Evolutionary conservation across 2,329 filamentous ascomycete species (phyloP).

Genomic region (Trichoderma sp.): DNA sequence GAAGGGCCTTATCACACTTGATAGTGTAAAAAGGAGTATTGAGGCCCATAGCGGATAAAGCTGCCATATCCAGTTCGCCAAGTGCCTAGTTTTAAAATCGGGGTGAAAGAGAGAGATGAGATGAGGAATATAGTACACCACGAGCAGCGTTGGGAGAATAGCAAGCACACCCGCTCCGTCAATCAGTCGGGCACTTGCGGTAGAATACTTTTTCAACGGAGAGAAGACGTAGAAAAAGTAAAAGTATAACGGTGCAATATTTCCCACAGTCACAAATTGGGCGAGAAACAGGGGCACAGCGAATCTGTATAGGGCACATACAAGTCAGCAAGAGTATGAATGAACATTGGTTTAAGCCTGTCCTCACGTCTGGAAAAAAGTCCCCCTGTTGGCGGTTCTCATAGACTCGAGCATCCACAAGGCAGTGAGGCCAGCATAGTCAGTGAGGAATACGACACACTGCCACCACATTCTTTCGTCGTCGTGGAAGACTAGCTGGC

Average conservation of each 20-base stretch:
- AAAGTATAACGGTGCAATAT: slow-evolving; percentile 26
- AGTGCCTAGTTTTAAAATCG: slow-evolving; percentile 26
- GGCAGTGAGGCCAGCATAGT: slow-evolving; percentile 29
- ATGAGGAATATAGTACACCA: slow-evolving; percentile 25
- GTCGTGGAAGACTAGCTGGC: slow-evolving; percentile 26
- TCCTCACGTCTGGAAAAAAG: slow-evolving; percentile 27
- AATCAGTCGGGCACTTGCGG: slow-evolving; percentile 16
- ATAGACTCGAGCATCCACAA: slow-evolving; percentile 28
- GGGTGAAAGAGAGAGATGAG: slow-evolving; percentile 25
- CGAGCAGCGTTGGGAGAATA: slow-evolving; percentile 23
- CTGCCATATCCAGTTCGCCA: slow-evolving; percentile 35
- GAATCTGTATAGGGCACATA: slow-evolving; percentile 17
- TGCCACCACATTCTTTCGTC: slow-evolving; percentile 29
- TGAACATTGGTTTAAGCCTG: background rate
- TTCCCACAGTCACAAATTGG: slow-evolving; percentile 26
- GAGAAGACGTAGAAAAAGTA: slow-evolving; percentile 26
- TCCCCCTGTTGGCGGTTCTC: slow-evolving; percentile 21
- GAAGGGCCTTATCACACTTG: slow-evolving; percentile 3
- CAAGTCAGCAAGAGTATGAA: slow-evolving; percentile 10
- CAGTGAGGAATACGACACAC: slow-evolving; percentile 29
- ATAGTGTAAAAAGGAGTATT: slow-evolving; percentile 19
- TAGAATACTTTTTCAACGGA: slow-evolving; percentile 21
- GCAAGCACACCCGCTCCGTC: slow-evolving; percentile 18
- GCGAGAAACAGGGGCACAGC: slow-evolving; percentile 23
- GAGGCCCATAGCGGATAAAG: slow-evolving; percentile 30